phyloP scores from a whole-genome alignment of 495 filamentous ascomycete genomes.

The Neurospora tetraspora region DNA sequence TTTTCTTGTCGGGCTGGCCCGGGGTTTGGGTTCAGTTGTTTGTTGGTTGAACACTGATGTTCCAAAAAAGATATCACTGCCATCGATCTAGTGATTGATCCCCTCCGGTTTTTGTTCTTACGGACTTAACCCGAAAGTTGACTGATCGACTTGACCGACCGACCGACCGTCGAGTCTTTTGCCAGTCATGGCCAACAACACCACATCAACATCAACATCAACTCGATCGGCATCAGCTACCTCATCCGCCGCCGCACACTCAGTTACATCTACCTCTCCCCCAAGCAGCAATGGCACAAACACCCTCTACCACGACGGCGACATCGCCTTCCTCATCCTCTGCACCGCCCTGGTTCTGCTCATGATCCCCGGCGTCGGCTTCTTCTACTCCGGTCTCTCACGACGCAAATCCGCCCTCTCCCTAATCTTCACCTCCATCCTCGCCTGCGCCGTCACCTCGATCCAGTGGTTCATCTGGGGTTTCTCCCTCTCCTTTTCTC shows the following conservation, averaged over 20 bases:
- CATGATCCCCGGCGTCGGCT: constrained; percentile 97
- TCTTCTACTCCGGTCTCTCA: constrained; percentile 96
- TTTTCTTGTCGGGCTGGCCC: not conserved
- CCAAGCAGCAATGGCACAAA: constrained; percentile 28
- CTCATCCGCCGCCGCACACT: not conserved
- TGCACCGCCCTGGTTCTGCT: constrained; percentile 82
- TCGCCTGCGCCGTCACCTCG: constrained; percentile 77
- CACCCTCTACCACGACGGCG: constrained; percentile 49
- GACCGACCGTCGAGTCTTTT: not conserved
- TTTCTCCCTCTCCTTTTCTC: constrained; percentile 87
- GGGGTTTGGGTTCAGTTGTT: not conserved
- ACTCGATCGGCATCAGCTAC: not conserved
- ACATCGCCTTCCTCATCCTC: constrained; percentile 83
- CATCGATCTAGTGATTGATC: not conserved
- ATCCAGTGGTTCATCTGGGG: constrained; percentile 99
- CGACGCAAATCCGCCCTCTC: constrained; percentile 89
- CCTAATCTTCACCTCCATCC: constrained; percentile 89
- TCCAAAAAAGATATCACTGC: not conserved
- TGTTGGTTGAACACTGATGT: not conserved
- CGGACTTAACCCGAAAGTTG: not conserved
- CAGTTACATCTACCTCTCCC: not conserved
- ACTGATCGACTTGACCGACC: not conserved
- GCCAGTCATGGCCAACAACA: not conserved
- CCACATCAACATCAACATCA: not conserved
- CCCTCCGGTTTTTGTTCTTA: not conserved